Evolutionary conservation across 1,139 yeast species (phyloP).

Genomic region (Yamadazyma oceani): DNA sequence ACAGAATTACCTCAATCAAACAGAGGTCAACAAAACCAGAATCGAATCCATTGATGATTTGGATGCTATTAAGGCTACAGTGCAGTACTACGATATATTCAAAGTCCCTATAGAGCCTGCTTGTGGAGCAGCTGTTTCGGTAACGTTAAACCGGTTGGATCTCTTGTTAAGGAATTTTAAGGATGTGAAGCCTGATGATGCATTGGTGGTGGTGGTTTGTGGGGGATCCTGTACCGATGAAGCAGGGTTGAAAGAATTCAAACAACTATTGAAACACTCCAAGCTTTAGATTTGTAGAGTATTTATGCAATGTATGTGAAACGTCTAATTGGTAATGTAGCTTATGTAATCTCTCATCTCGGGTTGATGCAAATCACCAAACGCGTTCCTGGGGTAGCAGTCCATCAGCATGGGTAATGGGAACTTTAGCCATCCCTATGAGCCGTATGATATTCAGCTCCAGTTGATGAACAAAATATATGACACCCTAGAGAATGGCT

Average conservation of each 20-base stretch:
- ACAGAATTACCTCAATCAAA: constrained; percentile 22
- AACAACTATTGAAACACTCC: constrained; percentile 13
- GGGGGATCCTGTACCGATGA: constrained; percentile 37
- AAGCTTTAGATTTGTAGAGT: neutral
- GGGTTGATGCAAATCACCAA: neutral
- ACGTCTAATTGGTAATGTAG: too few species aligned
- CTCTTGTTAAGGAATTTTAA: constrained; percentile 23
- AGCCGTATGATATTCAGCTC: constrained; percentile 76
- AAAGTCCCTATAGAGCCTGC: constrained; percentile 39
- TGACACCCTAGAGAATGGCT: constrained; percentile 54
- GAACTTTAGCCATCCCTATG: constrained; percentile 70
- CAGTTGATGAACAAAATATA: constrained; percentile 77
- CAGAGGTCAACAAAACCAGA: constrained; percentile 15
- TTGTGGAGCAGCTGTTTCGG: constrained; percentile 40
- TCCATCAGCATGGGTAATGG: constrained; percentile 3
- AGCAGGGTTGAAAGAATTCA: constrained; percentile 21
- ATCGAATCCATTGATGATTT: constrained; percentile 34
- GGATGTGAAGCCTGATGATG: constrained; percentile 28
- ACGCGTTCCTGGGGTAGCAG: neutral
- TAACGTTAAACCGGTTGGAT: constrained; percentile 24
- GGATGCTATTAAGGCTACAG: constrained; percentile 33
- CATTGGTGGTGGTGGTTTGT: constrained; percentile 38
- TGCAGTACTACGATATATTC: constrained; percentile 27
- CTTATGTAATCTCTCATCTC: too few species aligned
- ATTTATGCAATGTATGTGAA: too few species aligned